These are phyloP conservation scores for Begonia loranthoides DNA, from an alignment of 306 rosid genomes.

Conservation along the genomic window DNA sequence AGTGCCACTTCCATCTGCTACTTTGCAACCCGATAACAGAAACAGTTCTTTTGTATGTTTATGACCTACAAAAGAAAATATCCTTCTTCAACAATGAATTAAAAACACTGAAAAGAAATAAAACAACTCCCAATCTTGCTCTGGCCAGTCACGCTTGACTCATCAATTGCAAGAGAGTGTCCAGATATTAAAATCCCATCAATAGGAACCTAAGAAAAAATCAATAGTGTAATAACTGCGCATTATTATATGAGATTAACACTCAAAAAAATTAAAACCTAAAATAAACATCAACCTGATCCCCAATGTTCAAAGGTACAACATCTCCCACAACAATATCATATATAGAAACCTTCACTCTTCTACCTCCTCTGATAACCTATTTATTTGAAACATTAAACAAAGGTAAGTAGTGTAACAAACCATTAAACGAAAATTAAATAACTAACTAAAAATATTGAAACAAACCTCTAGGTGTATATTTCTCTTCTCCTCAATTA, in stretches of 20 bases:
- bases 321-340: conserved; percentile 94
- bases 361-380: conserved; percentile 84
- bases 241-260: not conserved
- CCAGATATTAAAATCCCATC: conserved; percentile 77
- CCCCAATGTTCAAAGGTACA: conserved; percentile 72
- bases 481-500: conserved; percentile 91
- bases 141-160: conserved; percentile 97
- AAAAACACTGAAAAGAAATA: conserved; percentile 3
- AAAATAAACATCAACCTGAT: conserved; percentile 41
- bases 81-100: conserved; percentile 4
- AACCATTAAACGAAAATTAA: not conserved
- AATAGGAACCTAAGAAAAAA: conserved; percentile 61
- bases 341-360: conserved; percentile 77
- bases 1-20: conserved; percentile 80
- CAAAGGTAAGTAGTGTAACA: not conserved
- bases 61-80: conserved; percentile 31
- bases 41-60: conserved; percentile 60
- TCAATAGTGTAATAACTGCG: conserved; percentile 10
- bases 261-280: conserved; percentile 6
- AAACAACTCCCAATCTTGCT: conserved; percentile 68
- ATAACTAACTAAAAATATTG: not conserved
- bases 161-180: conserved; percentile 85
- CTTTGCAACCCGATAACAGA: conserved; percentile 85
- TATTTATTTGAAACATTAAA: conserved; percentile 14
- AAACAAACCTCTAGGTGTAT: conserved; percentile 66